Evolutionary conservation across 208 protist genomes (phyloP), one percentile per base, ranked within the genome.

Genomic region (Trypanosoma avium): DNA sequence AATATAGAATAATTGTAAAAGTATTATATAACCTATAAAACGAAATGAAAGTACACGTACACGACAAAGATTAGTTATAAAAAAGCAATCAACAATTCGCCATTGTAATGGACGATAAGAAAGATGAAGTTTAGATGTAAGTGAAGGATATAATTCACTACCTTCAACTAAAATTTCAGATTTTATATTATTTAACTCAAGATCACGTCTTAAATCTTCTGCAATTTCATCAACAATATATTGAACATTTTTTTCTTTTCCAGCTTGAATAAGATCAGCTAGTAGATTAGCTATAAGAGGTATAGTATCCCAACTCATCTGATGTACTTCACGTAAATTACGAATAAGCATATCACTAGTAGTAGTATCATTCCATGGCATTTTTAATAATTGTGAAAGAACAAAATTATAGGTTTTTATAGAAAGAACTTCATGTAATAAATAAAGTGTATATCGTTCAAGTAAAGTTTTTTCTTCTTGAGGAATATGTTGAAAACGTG

Each of bases 121-220:
- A 1, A 30, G 2, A 24, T 40, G 24, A 22, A 30, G 0, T 0
- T 0, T 9, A 40, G 35, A 19, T 7, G 1, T 35, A 9, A 50
- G 38, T 2, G 19, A 4, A 7, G 4, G 13, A 26, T 57, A 17
- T 10, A 26, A 15, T 26, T 9, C 19, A 12, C 33, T 26, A 12
- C 17, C 26, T 15, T 6, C 12, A 13, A 17, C n/a, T 22, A 17
- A 36, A 33, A n/a, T 21, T 19, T 10, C 21, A n/a, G n/a, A n/a
- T n/a, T n/a, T n/a, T n/a, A n/a, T n/a, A n/a, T n/a, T n/a, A n/a
- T n/a, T n/a, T n/a, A 57, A 32, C 50, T 73, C 67, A 36, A 73
- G 22, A 35, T 73, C 67, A 61, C 67, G 67, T 19, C 67, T 40
- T 35, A 73, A 33, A 21, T 73, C 67, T 36, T 73, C 67, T 30